phyloP scores from a whole-genome alignment of 352 stramenopile species.

The Phytophthora fragariaefolia region DNA sequence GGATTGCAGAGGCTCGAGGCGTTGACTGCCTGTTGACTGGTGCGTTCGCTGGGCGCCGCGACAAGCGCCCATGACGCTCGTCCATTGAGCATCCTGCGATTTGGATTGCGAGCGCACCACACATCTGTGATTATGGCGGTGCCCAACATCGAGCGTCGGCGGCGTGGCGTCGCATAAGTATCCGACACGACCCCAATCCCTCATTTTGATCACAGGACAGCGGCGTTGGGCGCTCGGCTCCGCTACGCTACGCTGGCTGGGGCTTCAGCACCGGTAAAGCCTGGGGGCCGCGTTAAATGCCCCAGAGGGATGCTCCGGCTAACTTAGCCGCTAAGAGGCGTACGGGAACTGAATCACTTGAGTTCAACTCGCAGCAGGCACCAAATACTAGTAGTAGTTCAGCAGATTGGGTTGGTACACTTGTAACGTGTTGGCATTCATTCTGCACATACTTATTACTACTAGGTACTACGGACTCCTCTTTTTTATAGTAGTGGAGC shows the following conservation, averaged over 20 bases:
- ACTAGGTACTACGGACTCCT: slow-evolving; percentile 23
- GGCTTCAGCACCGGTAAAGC: slow-evolving; percentile 3
- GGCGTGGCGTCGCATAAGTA: slow-evolving; percentile 12
- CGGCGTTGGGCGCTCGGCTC: neutral
- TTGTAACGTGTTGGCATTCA: slow-evolving; percentile 31
- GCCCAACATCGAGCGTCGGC: slow-evolving; percentile 4
- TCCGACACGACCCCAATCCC: slow-evolving; percentile 17
- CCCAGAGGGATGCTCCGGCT: neutral
- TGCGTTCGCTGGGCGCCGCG: slow-evolving; percentile 2
- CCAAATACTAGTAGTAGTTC: neutral
- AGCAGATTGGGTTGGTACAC: neutral
- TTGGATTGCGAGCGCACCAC: slow-evolving; percentile 25
- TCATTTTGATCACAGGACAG: slow-evolving; percentile 13
- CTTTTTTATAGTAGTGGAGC: slow-evolving; percentile 49
- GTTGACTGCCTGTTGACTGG: neutral
- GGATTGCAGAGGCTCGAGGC: slow-evolving; percentile 16
- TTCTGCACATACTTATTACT: slow-evolving; percentile 33
- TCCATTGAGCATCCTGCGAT: slow-evolving; percentile 7
- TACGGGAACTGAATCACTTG: neutral
- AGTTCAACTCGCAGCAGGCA: neutral
- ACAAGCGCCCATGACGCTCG: slow-evolving; percentile 11
- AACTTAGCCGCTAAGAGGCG: neutral
- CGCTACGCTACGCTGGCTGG: neutral
- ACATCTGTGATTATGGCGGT: slow-evolving; percentile 20
- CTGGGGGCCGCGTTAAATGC: neutral